Conservation (phyloP, 495 filamentous ascomycete genomes). For the Tirmania nivea region DNA sequence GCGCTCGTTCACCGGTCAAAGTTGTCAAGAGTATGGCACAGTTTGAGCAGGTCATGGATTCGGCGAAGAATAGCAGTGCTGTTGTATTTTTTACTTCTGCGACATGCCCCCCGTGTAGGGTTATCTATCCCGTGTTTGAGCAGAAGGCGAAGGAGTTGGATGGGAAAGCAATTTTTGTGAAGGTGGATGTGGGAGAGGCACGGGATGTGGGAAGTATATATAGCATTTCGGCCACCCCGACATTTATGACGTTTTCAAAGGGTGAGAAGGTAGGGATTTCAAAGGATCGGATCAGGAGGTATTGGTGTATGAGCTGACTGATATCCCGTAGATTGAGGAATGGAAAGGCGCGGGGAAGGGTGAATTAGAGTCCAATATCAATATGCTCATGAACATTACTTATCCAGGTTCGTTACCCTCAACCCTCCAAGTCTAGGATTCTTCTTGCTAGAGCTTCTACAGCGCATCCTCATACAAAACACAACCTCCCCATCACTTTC, state of each 20-base stretch:
- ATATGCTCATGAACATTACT: too few species aligned
- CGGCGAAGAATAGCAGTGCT: conserved; percentile 32
- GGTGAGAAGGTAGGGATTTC: too few species aligned
- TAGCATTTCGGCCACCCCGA: conserved; percentile 55
- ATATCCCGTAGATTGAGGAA: too few species aligned
- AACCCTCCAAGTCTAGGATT: too few species aligned
- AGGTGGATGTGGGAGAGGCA: conserved; percentile 53
- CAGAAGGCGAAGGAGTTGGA: conserved; percentile 53
- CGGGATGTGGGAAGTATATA: conserved; percentile 45
- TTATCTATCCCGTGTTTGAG: conserved; percentile 65
- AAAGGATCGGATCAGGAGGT: too few species aligned
- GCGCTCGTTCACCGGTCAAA: not conserved
- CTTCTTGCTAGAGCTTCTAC: too few species aligned
- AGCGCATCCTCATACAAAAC: conserved; percentile 46
- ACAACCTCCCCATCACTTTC: conserved; percentile 48
- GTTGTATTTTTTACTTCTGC: conserved; percentile 84
- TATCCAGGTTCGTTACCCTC: too few species aligned
- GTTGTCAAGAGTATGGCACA: not conserved
- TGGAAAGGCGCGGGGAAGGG: too few species aligned
- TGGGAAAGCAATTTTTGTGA: conserved; percentile 51
- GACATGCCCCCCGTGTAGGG: conserved; percentile 68
- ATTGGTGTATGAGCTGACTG: too few species aligned
- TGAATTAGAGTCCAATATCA: too few species aligned
- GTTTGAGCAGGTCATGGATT: too few species aligned
- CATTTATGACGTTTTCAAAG: conserved; percentile 50